phyloP scores from a whole-genome alignment of 768 basidiomycete species.

The Collybiopsis luxurians region DNA sequence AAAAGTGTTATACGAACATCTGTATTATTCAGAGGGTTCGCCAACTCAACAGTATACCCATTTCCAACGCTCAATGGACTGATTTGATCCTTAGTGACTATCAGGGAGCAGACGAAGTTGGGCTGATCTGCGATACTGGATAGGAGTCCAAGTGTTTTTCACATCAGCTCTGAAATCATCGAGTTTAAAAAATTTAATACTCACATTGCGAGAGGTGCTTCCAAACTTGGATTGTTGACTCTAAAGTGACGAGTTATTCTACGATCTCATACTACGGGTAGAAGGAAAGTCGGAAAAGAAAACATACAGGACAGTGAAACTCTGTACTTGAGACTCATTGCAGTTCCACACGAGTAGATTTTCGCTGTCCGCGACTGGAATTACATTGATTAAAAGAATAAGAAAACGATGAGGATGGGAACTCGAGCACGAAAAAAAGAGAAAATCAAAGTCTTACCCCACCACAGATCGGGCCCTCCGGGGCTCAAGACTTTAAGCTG shows the following conservation, averaged over 20 bases:
- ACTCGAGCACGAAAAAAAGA: not conserved
- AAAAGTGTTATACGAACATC: conserved; percentile 49
- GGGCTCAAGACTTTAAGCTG: not conserved
- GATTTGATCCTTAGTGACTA: conserved; percentile 44
- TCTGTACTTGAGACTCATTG: conserved; percentile 22
- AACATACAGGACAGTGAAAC: conserved; percentile 55
- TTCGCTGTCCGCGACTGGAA: conserved; percentile 47
- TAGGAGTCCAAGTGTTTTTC: not conserved
- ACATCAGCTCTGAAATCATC: too few species aligned
- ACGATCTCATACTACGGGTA: conserved; percentile 2
- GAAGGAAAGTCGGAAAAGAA: not conserved
- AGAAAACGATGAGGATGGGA: not conserved
- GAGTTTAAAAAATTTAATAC: too few species aligned
- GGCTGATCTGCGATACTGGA: conserved; percentile 45
- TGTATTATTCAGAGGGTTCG: conserved; percentile 45
- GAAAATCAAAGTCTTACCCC: not conserved
- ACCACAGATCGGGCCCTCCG: not conserved
- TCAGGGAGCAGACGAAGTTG: conserved; percentile 59
- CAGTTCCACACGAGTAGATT: conserved; percentile 64
- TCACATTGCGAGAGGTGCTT: conserved; percentile 35
- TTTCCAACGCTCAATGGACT: conserved; percentile 30
- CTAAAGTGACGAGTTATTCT: conserved; percentile 23
- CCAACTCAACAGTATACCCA: conserved; percentile 50
- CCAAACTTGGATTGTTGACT: conserved; percentile 39
- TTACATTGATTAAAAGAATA: not conserved